phyloP scores from a whole-genome alignment of 2,329 filamentous ascomycete genomes.

The Fusarium tricinctum region DNA sequence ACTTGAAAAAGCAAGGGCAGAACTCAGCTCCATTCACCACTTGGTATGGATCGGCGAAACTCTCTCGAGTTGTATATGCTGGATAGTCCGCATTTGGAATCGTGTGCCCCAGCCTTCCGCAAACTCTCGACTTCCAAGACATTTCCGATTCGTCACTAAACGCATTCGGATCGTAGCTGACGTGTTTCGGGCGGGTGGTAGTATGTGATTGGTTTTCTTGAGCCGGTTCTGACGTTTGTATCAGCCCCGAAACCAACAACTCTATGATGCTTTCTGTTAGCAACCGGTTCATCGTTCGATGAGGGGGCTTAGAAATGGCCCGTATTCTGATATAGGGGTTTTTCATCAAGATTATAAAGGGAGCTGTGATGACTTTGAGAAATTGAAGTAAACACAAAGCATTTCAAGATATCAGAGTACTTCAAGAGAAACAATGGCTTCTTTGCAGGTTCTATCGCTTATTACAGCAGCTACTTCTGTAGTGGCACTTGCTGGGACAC shows the following conservation, averaged over 20 bases:
- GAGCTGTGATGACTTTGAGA: background rate
- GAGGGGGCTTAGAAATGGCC: background rate
- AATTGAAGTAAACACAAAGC: background rate
- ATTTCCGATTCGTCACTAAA: constrained; percentile 12
- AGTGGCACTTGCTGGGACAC: constrained; percentile 21
- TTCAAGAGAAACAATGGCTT: constrained; percentile 8
- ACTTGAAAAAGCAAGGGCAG: background rate
- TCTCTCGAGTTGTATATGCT: background rate
- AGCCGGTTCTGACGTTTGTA: constrained; percentile 1
- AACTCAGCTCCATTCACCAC: background rate
- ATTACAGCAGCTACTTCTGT: constrained; percentile 21
- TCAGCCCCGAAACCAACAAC: constrained; percentile 1
- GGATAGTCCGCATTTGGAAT: constrained; percentile 25
- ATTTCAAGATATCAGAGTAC: background rate
- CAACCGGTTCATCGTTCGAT: background rate
- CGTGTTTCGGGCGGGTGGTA: background rate
- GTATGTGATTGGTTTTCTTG: constrained; percentile 8
- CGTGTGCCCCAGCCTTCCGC: constrained; percentile 6
- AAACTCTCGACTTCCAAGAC: constrained; percentile 3
- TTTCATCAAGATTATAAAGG: constrained; percentile 16
- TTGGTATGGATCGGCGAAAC: constrained; percentile 32
- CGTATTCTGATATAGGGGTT: background rate
- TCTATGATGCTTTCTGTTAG: constrained; percentile 23
- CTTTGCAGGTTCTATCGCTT: constrained; percentile 15
- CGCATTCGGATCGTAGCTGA: constrained; percentile 22